A percentile compares a stretch with the other conserved stretches of the same genome.
phyloP scores from a whole-genome alignment of 306 rosid genomes.

The Astragalus membranaceus region DNA sequence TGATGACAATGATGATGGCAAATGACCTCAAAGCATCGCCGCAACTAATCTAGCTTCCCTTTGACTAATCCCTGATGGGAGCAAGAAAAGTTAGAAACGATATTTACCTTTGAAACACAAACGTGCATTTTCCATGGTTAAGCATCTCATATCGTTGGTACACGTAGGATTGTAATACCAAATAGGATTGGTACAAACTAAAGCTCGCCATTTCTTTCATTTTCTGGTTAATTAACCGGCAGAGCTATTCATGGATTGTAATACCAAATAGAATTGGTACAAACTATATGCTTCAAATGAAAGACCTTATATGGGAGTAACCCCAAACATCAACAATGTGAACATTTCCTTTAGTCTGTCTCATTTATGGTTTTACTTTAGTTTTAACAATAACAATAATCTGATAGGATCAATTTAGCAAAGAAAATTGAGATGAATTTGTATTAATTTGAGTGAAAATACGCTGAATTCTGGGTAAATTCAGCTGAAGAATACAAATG shows the following conservation, averaged over 20 bases:
- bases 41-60: slow-evolving; percentile 92
- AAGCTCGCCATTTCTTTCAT: background rate
- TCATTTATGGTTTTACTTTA: background rate
- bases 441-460: too few relatives aligned
- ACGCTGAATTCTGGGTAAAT: too few relatives aligned
- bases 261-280: background rate
- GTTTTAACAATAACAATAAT: too few relatives aligned
- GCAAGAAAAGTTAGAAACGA: background rate
- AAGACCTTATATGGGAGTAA: background rate
- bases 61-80: slow-evolving; percentile 72
- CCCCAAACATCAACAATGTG: background rate
- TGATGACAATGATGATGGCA: background rate
- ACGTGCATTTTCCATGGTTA: background rate
- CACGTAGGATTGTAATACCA: background rate
- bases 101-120: background rate
- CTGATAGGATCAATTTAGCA: background rate
- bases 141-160: background rate
- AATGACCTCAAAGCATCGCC: slow-evolving; percentile 88
- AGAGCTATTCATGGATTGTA: background rate
- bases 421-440: background rate
- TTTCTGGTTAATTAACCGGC: background rate
- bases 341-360: background rate
- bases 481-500: too few relatives aligned
- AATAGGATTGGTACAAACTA: background rate
- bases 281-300: background rate